phyloP scores from a whole-genome alignment of 106 monocot species.

The Dioscorea zingiberensis region DNA sequence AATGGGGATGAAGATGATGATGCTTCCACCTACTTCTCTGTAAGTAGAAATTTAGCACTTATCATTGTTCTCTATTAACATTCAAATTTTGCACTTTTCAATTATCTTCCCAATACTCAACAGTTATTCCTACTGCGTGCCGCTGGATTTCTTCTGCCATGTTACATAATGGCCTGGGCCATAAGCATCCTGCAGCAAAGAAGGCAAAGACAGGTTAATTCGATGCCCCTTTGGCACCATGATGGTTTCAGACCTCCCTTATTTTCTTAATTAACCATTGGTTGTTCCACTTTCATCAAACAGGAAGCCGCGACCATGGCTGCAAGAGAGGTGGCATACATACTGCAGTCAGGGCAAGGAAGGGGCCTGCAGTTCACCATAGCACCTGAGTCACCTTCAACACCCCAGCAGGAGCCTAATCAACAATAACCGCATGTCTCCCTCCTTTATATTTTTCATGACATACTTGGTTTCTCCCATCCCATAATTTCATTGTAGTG shows the following conservation, averaged over 20 bases:
- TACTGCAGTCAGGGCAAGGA: constrained; percentile 67
- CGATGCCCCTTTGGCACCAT: neutral
- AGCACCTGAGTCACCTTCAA: constrained; percentile 67
- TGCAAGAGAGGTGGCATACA: constrained; percentile 73
- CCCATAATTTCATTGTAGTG: too few species aligned
- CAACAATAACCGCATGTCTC: constrained; percentile 6
- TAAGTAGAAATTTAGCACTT: constrained; percentile 23
- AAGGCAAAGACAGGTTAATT: constrained; percentile 67
- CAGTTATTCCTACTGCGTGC: constrained; percentile 74
- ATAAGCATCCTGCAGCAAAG: constrained; percentile 63
- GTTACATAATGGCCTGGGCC: constrained; percentile 82
- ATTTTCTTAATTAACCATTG: neutral
- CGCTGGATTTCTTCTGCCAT: constrained; percentile 82
- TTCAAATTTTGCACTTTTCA: neutral
- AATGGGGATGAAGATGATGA: constrained; percentile 65
- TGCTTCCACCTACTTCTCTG: constrained; percentile 78
- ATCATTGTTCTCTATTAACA: neutral
- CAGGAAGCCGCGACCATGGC: constrained; percentile 82
- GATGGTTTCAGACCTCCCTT: neutral
- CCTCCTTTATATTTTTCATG: too few species aligned
- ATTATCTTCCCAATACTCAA: neutral
- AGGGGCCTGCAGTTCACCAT: constrained; percentile 78
- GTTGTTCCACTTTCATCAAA: neutral
- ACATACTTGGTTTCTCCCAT: too few species aligned
- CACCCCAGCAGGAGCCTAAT: constrained; percentile 72